Conservation (phyloP, 371 early-diverging fungal species). For the Globomyces sp. region DNA sequence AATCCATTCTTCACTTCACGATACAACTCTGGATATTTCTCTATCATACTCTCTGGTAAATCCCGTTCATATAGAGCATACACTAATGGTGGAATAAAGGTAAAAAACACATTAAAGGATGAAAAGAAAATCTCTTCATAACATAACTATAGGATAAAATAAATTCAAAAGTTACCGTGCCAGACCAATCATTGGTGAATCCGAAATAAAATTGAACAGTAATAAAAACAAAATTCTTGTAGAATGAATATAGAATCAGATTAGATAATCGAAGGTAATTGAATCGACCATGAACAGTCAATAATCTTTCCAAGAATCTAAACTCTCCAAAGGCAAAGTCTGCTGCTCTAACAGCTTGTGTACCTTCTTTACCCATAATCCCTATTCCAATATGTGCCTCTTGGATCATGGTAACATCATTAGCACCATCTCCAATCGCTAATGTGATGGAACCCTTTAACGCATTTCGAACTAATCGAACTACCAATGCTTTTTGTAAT, state of each 20-base stretch:
- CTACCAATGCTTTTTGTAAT: slow-evolving; percentile 61
- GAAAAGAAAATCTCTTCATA: slow-evolving; percentile 53
- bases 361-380: slow-evolving; percentile 68
- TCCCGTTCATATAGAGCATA: slow-evolving; percentile 44
- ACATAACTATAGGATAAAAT: slow-evolving; percentile 22
- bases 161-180: slow-evolving; percentile 25
- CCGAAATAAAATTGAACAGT: slow-evolving; percentile 48
- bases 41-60: slow-evolving; percentile 27
- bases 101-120: slow-evolving; percentile 48
- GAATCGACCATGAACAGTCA: slow-evolving; percentile 55
- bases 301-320: slow-evolving; percentile 43
- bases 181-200: slow-evolving; percentile 40
- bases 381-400: slow-evolving; percentile 69
- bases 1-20: slow-evolving; percentile 22
- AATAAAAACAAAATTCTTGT: slow-evolving; percentile 54
- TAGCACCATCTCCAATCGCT: slow-evolving; percentile 71
- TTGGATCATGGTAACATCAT: slow-evolving; percentile 72
- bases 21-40: slow-evolving; percentile 35
- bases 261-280: slow-evolving; percentile 36
- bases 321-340: slow-evolving; percentile 67
- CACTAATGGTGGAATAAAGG: slow-evolving; percentile 47
- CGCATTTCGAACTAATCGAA: slow-evolving; percentile 38
- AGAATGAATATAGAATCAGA: slow-evolving; percentile 50
- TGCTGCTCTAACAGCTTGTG: slow-evolving; percentile 63
- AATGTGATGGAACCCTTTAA: slow-evolving; percentile 42